Evolutionary conservation across 352 stramenopile species (phyloP), one percentile per base, ranked within the genome.

Genomic region (Phytopythium litorale): DNA sequence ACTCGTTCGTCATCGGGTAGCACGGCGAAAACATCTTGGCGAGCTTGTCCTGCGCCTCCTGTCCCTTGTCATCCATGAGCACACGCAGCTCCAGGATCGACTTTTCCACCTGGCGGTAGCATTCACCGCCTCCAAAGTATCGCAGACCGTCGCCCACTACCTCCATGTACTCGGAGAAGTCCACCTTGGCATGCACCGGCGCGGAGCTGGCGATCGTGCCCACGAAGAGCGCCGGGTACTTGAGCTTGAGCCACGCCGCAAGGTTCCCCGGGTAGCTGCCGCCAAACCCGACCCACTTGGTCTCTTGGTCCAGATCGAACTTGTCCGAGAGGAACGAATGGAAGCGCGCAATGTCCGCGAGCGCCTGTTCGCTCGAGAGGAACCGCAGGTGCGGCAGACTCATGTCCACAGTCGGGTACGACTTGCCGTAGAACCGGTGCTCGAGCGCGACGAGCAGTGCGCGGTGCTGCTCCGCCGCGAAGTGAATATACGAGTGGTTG

Each of bases 401-500:
- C 79, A 93, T 89, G 72, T 94, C 76, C 13, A 67, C 49, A 15
- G 72, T 93, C 32, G 92, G 92, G 75, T 97, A 97, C 54, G 87
- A 97, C 56, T 92, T 85, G 57, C 96, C 96, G 70, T 98, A 99
- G 79, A 97, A 98, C 8, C 96, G 87, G 77, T 98, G 96, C 73
- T 98, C 96, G 11, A 99, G 66, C 1, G 93, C 93, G 65, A 97
- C 84, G 32, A 97, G 64, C 40, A 95, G 59, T 25, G 86, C 87
- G 45, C 74, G 69, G 63, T 94, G 77, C 46, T 94, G 69, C 66
- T 93, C 66, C 2, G 89, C 89, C 58, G 94, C 68, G 50, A 66
- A 80, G 72, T 93, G 76, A 62, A 91, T 87, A 67, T 88, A 93
- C n/a, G 76, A 88, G 60, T 70, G 75, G 63, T 91, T 85, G 25